A percentile compares a stretch with the other conserved stretches of the same genome.
Evolutionary conservation across 2,329 filamentous ascomycete species (phyloP).

Genomic region (Alternaria sp.): DNA sequence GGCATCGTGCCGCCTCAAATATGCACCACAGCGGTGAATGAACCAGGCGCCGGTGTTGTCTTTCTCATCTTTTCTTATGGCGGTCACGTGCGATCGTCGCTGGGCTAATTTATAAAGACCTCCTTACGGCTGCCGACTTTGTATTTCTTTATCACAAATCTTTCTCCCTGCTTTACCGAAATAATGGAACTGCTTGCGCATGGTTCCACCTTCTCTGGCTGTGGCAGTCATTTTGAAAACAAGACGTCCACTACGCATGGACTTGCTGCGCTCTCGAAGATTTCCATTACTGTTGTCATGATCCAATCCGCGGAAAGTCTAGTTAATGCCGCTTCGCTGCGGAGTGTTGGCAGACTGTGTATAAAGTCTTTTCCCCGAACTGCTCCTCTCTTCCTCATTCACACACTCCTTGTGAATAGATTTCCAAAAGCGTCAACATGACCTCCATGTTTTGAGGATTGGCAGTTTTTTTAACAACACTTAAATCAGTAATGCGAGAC

Average conservation of each 20-base stretch:
- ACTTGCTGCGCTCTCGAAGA: too few species aligned
- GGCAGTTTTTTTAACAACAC: accelerated
- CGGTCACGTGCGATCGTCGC: not conserved
- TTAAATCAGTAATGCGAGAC: accelerated
- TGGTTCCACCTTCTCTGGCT: not conserved
- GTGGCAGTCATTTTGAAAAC: not conserved
- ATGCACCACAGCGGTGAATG: not conserved
- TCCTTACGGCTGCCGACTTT: not conserved
- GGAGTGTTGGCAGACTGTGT: not conserved
- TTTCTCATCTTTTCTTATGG: not conserved
- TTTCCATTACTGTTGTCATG: too few species aligned
- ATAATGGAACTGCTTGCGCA: too few species aligned
- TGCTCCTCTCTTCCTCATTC: not conserved
- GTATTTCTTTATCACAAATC: not conserved
- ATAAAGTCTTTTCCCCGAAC: not conserved
- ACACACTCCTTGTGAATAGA: not conserved
- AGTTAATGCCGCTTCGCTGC: not conserved
- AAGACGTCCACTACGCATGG: not conserved
- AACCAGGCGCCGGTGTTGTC: not conserved
- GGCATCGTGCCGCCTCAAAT: not conserved
- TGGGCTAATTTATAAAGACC: not conserved
- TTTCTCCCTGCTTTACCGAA: not conserved
- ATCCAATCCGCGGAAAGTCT: too few species aligned
- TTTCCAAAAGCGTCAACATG: accelerated
- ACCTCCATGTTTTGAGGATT: not conserved